phyloP scores from a whole-genome alignment of 2,329 filamentous ascomycete species.

The Trichoderma semiorbis region DNA sequence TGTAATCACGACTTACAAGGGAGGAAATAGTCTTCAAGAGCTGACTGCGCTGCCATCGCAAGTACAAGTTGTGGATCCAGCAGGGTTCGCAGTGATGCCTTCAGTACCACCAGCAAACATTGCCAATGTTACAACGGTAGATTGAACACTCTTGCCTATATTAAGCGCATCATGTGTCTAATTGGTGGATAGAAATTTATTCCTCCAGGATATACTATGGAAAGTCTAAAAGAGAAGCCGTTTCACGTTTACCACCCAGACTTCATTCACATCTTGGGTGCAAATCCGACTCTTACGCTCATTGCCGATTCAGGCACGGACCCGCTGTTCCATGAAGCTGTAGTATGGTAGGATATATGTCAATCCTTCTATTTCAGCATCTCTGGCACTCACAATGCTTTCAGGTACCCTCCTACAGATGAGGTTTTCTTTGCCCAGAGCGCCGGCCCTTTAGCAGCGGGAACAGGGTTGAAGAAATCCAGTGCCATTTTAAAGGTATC shows the following conservation, averaged over 20 bases:
- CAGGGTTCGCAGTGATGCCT: slow-evolving; percentile 5
- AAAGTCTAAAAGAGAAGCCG: slow-evolving; percentile 37
- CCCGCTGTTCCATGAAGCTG: slow-evolving; percentile 50
- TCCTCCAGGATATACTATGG: slow-evolving; percentile 41
- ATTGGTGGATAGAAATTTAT: slow-evolving; percentile 21
- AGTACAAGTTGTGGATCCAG: slow-evolving; percentile 13
- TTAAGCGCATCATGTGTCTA: neutral
- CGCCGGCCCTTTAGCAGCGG: slow-evolving; percentile 41
- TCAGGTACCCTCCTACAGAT: slow-evolving; percentile 36
- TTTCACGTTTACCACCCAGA: slow-evolving; percentile 46
- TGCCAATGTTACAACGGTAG: slow-evolving; percentile 14
- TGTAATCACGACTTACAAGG: neutral
- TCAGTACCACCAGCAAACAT: slow-evolving; percentile 9
- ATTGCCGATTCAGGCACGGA: slow-evolving; percentile 41
- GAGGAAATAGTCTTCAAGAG: neutral
- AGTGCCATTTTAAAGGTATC: slow-evolving; percentile 46
- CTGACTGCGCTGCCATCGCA: slow-evolving; percentile 3
- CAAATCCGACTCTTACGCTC: slow-evolving; percentile 45
- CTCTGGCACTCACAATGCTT: neutral
- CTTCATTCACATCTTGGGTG: slow-evolving; percentile 45
- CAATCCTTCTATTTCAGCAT: neutral
- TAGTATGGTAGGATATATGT: slow-evolving; percentile 40
- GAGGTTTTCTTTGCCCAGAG: slow-evolving; percentile 52
- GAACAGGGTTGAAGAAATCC: slow-evolving; percentile 47
- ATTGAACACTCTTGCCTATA: neutral